Conservation (phyloP, 345 rosid species). For the Brassica rapa region DNA sequence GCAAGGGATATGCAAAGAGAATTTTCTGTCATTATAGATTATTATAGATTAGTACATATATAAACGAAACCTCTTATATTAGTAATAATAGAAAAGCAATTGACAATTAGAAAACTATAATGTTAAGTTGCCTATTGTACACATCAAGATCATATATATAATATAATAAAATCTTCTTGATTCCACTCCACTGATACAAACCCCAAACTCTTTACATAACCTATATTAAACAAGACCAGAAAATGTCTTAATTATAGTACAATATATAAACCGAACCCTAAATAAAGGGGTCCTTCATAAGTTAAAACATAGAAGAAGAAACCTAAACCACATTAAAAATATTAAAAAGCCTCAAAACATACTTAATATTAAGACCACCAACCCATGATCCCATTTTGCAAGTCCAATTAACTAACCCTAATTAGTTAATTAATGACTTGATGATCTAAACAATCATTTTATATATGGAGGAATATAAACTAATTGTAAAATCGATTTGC, state of each 20-base stretch:
- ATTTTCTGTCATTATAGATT: not conserved
- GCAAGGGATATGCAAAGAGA: not conserved
- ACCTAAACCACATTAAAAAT: conserved; percentile 10
- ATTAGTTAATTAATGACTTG: conserved; percentile 28
- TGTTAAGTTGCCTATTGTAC: not conserved
- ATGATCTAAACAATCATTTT: not conserved
- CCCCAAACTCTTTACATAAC: conserved; percentile 37
- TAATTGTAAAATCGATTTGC: conserved; percentile 35
- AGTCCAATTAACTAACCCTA: conserved; percentile 35
- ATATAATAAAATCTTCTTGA: not conserved
- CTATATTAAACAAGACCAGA: conserved; percentile 30
- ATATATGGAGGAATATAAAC: conserved; percentile 3
- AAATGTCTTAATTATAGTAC: conserved; percentile 25
- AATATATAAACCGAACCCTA: conserved; percentile 36
- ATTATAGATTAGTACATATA: not conserved
- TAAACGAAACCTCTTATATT: not conserved
- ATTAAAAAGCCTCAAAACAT: conserved; percentile 6
- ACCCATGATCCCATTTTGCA: conserved; percentile 27
- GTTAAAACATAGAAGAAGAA: conserved; percentile 40
- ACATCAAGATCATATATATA: not conserved
- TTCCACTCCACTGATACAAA: conserved; percentile 25
- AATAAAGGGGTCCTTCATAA: conserved; percentile 35
- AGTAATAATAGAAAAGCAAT: not conserved
- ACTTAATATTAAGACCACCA: conserved; percentile 29
- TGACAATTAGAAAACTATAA: not conserved